Evolutionary conservation across 768 basidiomycete genomes (phyloP).

Genomic region (Pleurotus sapidus): DNA sequence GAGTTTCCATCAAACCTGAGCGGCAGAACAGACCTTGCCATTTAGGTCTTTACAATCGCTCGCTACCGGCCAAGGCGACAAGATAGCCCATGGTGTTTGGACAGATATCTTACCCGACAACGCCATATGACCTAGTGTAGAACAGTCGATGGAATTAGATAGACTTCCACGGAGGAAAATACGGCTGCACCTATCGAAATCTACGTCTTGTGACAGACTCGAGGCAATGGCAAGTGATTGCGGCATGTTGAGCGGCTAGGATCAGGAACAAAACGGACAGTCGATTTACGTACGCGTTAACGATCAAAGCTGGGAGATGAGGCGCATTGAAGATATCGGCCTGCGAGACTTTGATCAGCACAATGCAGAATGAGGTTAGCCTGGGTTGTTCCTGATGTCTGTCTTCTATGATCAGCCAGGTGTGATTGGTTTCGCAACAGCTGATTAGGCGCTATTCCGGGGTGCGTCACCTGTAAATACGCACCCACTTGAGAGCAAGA

Average conservation of each 20-base stretch:
- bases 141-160: neutral
- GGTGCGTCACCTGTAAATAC: neutral
- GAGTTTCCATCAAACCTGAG: neutral
- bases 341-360: neutral
- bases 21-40: neutral
- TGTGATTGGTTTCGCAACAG: neutral
- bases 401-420: neutral
- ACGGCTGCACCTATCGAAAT: neutral
- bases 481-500: constrained; percentile 3
- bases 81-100: neutral
- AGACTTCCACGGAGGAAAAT: neutral
- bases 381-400: neutral
- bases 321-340: neutral
- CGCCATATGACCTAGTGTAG: constrained; percentile 1
- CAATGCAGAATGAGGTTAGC: constrained; percentile 1
- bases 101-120: neutral
- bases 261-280: constrained; percentile 3
- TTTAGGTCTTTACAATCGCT: neutral
- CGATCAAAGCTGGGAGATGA: neutral
- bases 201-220: constrained; percentile 7
- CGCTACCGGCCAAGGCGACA: neutral
- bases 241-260: neutral
- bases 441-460: neutral
- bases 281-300: neutral
- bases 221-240: constrained; percentile 3